These are phyloP conservation scores for Teunomyces atbi DNA, from an alignment of 805 yeast species.

Conservation along the genomic window DNA sequence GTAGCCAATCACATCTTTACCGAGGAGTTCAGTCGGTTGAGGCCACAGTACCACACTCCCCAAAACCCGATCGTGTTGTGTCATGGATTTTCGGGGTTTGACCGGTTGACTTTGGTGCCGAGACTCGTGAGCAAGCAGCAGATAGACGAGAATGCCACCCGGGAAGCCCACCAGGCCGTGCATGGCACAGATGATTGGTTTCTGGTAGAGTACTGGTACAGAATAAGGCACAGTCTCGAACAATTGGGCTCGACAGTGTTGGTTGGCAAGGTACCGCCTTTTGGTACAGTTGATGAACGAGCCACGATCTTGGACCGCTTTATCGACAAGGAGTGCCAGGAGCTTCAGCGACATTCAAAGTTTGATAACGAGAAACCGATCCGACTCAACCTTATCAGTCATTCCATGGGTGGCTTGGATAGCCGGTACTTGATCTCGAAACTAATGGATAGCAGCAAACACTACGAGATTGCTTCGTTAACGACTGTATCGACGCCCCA, in stretches of 20 bases:
- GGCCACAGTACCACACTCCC: slow-evolving; percentile 53
- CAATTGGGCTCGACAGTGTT: slow-evolving; percentile 64
- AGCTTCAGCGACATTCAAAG: slow-evolving; percentile 14
- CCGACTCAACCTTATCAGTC: slow-evolving; percentile 75
- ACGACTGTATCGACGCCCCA: slow-evolving; percentile 92
- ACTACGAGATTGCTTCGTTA: slow-evolving; percentile 64
- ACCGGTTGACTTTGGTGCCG: slow-evolving; percentile 34
- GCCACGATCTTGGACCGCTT: slow-evolving; percentile 56
- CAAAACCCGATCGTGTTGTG: slow-evolving; percentile 75
- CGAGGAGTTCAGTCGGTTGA: slow-evolving; percentile 27
- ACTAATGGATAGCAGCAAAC: slow-evolving; percentile 36
- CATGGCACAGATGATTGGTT: slow-evolving; percentile 13
- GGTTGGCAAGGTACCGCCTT: slow-evolving; percentile 79
- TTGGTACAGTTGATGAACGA: slow-evolving; percentile 69
- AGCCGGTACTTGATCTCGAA: slow-evolving; percentile 70
- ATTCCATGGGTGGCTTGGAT: slow-evolving; percentile 94
- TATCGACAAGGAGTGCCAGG: slow-evolving; percentile 35
- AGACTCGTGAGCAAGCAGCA: slow-evolving; percentile 9
- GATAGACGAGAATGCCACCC: slow-evolving; percentile 12
- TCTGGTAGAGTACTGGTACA: slow-evolving; percentile 76
- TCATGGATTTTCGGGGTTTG: slow-evolving; percentile 87
- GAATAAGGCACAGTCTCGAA: slow-evolving; percentile 62
- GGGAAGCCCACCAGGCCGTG: slow-evolving; percentile 11
- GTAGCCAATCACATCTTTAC: slow-evolving; percentile 16
- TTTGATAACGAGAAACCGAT: slow-evolving; percentile 22